Evolutionary conservation across 2,329 filamentous ascomycete genomes (phyloP), one percentile per base, ranked within the genome.

Genomic region (Hypoxylon sp.): DNA sequence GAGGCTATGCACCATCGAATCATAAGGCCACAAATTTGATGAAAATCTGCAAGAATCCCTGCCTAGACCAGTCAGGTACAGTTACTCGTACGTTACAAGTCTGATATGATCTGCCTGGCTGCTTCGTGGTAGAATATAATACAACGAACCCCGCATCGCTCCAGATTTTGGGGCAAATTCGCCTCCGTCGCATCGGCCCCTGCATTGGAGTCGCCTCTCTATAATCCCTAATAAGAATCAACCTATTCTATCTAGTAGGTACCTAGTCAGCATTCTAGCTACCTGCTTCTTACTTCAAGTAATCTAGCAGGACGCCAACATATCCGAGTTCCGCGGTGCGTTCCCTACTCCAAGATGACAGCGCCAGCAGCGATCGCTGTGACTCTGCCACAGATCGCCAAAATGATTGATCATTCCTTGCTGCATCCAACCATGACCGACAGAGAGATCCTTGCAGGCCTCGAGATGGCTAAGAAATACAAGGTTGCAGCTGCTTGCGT

Each of bases 361-460:
- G 46, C 46, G 6, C 22, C 46, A 22, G 53, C 25, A 59, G 77
- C 78, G 27, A 75, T 85, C 69, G 79, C 72, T 0, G 80, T 85
- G n/a, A 82, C 83, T 20, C 75, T 86, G 0, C 69, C 75, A 35
- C 80, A 85, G 65, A 76, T 89, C 59, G 85, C 86, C 69, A 85
- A 85, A 70, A 81, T 82, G 78, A 89, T 90, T 70, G 88, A 90
- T 71, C 88, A 90, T 76, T 89, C 87, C 11, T 83, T 90, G 14
- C 82, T 90, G 0, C 87, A 89, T 72, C 89, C 88, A 3, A 88
- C 86, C 58, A 84, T 90, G 82, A 89, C 88, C 6, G 87, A 90
- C 73, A 76, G 75, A 14, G 85, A 89, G 1, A 82, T 90, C 55
- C 66, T 81, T 1, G 73, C 79, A 0, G 88, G 87, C 2, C 82